Base-by-base conservation (phyloP, 352 stramenopile species). In the Pythium biforme region DNA sequence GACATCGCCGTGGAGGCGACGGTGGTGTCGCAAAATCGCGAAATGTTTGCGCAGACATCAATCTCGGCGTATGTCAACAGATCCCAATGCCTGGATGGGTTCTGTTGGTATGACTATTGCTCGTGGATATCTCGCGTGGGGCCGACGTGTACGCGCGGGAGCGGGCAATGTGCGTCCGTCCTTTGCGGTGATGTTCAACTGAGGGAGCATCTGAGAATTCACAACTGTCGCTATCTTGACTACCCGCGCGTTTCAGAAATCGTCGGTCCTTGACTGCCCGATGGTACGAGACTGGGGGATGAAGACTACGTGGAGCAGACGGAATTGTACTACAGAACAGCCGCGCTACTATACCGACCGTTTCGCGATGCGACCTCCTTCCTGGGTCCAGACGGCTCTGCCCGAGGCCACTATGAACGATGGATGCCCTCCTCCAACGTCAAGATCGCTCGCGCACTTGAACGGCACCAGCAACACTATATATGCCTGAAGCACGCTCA, bases 21-120 rank as follows among this genome's bases (percentile, higher is more conserved):
- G 0, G 51, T 75, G 4, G 52, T 71, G 0, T 39, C 55, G 0
- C 1, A 50, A n/a, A 49, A 48, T 31, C 23, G 23, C 1, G 8
- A 59, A 17, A 3, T 75, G 1, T 68, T 49, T 31, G 58, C 59
- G 0, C 33, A 71, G 25, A 74, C 59, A 6, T 70, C 55, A 0
- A 71, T 69, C n/a, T 12, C 33, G 0, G 54, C 54, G n/a, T 75
- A 71, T 34, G 52, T 59, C 1, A n/a, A 22, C 0, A 43, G 63
- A 0, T 55, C 62, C 3, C 1, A 8, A 8, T 75, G 68, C 20
- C 20, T 70, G 1, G 54, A 75, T 6, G 8, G n/a, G 0, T 55
- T 46, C 4, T 55, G 50, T 23, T 75, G 63, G 59, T 75, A 71
- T 19, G 63, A 75, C 17, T 71, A 59, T 29, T 68, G 58, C n/a